Evolutionary conservation across 768 basidiomycete species (phyloP), one percentile per base, ranked within the genome.

Genomic region (Boletus patriciae): DNA sequence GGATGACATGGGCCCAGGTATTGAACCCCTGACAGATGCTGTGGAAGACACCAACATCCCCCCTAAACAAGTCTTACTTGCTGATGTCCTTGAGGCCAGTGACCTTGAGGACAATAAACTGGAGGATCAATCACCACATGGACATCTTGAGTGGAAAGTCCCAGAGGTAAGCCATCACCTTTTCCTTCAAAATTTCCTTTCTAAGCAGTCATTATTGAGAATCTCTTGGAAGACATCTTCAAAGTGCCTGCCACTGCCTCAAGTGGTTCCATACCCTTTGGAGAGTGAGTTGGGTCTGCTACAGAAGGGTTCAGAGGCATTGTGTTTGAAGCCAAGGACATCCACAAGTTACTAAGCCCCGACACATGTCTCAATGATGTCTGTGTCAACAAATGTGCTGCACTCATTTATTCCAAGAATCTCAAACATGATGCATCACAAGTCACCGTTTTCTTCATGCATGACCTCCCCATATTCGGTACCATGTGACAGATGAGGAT

Each of bases 341-440:
- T 65, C 12, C 0, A 5, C 2, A 40, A 29, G 5, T 43, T 62
- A 12, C 25, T 18, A 1, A 25, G 9, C 21, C 27, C 19, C 0
- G 46, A 45, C 3, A 33, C 33, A 7, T 15, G 2, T 1, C 57
- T 65, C 1, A 65, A 62, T 47, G 52, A 65, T 19, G 34, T 11
- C 1, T 59, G 54, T 13, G 27, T 66, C 2, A 66, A 66, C 2
- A 50, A 55, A 0, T 66, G 64, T 9, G 50, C 57, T 8, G 23
- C 25, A 2, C 46, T 62, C n/a, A 44, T 59, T 0, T 44, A 47
- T 42, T 52, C 52, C 0, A 4, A 46, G 31, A 10, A 9, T 18
- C 3, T 27, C 13, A 5, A 29, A 25, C 46, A 10, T 2, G 21
- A 34, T 27, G 9, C 37, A 4, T 52, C 19, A 1, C 16, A 21